These are phyloP conservation scores for Globisporangium echinulatum DNA, from an alignment of 352 stramenopile species.

Conservation along the genomic window DNA sequence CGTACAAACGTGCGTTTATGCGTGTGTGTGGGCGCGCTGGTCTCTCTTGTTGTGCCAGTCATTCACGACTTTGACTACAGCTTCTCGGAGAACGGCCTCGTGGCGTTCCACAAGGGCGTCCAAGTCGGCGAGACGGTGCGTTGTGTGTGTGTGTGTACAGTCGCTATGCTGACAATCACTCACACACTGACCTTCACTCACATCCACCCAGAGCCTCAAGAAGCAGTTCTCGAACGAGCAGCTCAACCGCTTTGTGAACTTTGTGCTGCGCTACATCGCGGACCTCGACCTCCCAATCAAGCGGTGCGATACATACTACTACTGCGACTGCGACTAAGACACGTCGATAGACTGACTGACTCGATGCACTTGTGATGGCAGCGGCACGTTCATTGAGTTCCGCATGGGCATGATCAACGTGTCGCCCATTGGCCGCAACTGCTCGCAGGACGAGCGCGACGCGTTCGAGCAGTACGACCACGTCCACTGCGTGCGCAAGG, in stretches of 20 bases:
- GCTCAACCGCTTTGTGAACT: conserved; percentile 97
- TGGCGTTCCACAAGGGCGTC: conserved; percentile 95
- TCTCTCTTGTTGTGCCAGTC: conserved; percentile 41
- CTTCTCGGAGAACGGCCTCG: conserved; percentile 98
- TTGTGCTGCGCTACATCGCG: conserved; percentile 91
- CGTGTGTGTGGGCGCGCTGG: background rate
- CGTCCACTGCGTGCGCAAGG: conserved; percentile 89
- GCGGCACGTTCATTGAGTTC: conserved; percentile 99
- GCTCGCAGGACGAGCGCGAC: conserved; percentile 96
- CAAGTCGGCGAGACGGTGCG: conserved; percentile 85
- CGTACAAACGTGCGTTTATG: background rate
- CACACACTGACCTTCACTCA: background rate
- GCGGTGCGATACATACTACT: conserved; percentile 30
- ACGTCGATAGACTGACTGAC: no score
- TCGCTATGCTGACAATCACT: background rate
- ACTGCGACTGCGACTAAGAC: no score
- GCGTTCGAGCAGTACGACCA: conserved; percentile 98
- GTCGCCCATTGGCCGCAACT: conserved; percentile 97
- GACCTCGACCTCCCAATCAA: conserved; percentile 97
- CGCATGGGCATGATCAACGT: conserved; percentile 99
- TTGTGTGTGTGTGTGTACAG: background rate
- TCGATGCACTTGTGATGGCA: conserved; percentile 5
- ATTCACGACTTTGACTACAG: conserved; percentile 97
- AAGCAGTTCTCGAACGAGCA: conserved; percentile 95
- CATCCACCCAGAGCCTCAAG: conserved; percentile 79